These are phyloP conservation scores for Spinacia oleracea DNA, from an alignment of 179 eudicot species.

Conservation along the genomic window DNA sequence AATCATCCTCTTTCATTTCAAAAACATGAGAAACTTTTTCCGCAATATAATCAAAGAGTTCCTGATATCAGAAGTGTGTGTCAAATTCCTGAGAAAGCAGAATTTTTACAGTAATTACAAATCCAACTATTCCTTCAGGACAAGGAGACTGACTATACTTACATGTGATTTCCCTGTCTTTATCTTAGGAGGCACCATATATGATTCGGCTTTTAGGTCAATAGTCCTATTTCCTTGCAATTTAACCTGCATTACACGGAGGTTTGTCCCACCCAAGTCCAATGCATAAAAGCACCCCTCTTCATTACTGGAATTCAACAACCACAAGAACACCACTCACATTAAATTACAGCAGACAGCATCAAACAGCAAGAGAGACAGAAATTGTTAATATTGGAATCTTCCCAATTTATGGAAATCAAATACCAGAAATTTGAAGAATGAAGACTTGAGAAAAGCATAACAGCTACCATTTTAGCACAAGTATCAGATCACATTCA, in stretches of 20 bases:
- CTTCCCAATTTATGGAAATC: background rate
- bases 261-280: conserved; percentile 82
- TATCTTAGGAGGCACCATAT: conserved; percentile 45
- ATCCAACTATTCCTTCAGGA: background rate
- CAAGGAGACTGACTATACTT: conserved; percentile 16
- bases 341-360: background rate
- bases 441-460: background rate
- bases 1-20: conserved; percentile 35
- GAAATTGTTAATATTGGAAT: background rate
- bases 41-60: conserved; percentile 67
- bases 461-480: background rate
- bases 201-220: conserved; percentile 32
- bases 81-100: conserved; percentile 16
- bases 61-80: conserved; percentile 37
- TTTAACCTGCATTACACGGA: conserved; percentile 59
- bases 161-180: conserved; percentile 59
- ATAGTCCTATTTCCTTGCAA: conserved; percentile 39
- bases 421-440: background rate
- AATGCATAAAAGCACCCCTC: conserved; percentile 66
- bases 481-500: background rate
- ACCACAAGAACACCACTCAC: conserved; percentile 8
- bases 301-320: conserved; percentile 42
- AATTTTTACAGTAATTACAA: background rate
- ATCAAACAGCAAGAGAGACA: background rate
- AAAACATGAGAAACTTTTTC: conserved; percentile 48